Evolutionary conservation across 176 grass and related monocot species (phyloP).

Genomic region (Elaeis guineensis): DNA sequence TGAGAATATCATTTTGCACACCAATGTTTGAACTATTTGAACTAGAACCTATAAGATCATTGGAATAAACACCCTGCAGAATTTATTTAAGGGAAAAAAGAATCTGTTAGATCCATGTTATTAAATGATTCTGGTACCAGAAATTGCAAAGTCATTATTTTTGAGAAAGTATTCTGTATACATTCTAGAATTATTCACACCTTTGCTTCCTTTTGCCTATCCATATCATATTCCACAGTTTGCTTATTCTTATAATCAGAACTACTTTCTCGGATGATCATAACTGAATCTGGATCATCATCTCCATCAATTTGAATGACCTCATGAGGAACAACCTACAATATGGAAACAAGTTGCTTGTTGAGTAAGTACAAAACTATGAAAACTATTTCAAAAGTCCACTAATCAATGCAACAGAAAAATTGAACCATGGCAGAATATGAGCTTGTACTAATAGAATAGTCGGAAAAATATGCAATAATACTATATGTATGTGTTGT

Average conservation of each 20-base stretch:
- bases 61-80: conserved; percentile 32
- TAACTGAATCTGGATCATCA: neutral
- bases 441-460: too few species aligned
- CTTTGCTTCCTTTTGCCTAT: neutral
- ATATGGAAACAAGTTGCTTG: neutral
- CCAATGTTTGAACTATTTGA: neutral
- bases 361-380: neutral
- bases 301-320: neutral
- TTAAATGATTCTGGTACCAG: too few species aligned
- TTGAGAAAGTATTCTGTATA: neutral
- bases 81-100: conserved; percentile 1
- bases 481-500: too few species aligned
- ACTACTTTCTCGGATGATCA: neutral
- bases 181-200: neutral
- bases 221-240: neutral
- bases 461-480: too few species aligned
- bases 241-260: conserved; percentile 1
- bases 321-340: neutral
- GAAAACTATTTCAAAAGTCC: neutral
- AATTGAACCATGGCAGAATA: too few species aligned
- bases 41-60: conserved; percentile 29
- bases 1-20: neutral
- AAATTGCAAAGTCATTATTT: too few species aligned
- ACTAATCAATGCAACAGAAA: neutral
- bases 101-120: neutral